Percentiles rank a stretch among this genome's conserved stretches.
Conservation (phyloP, 768 basidiomycete species). For the Pisolithus marmoratus region DNA sequence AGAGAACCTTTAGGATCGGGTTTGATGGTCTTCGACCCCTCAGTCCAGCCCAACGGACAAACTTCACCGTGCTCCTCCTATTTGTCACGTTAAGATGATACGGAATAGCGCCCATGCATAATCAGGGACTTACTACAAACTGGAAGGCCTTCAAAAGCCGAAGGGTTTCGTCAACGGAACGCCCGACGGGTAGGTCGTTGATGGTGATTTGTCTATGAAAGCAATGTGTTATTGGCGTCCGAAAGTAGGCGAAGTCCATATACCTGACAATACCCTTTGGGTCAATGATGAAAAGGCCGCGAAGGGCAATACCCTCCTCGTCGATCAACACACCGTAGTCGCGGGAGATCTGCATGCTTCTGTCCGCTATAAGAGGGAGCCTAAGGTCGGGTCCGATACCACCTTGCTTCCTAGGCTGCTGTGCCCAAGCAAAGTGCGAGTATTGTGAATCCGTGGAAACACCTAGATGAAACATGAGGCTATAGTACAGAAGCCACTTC, state of each 20-base stretch:
- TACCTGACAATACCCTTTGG: constrained; percentile 73
- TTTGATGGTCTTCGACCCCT: constrained; percentile 79
- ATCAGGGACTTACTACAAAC: constrained; percentile 53
- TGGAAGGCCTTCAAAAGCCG: constrained; percentile 94
- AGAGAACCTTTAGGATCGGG: constrained; percentile 65
- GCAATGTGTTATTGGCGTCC: neutral
- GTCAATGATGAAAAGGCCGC: constrained; percentile 84
- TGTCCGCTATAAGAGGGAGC: constrained; percentile 79
- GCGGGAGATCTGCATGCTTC: constrained; percentile 70
- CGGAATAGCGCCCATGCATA: neutral
- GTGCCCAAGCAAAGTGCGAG: constrained; percentile 84
- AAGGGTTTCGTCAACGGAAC: constrained; percentile 89
- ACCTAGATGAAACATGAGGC: constrained; percentile 29
- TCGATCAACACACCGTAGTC: constrained; percentile 88
- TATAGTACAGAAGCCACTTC: neutral
- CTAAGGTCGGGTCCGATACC: constrained; percentile 87
- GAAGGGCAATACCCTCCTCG: constrained; percentile 82
- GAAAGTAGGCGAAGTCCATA: constrained; percentile 10
- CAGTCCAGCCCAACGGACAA: constrained; percentile 87
- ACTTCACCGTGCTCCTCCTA: constrained; percentile 89
- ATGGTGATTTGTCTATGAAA: constrained; percentile 68
- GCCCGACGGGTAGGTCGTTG: constrained; percentile 93
- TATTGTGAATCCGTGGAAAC: constrained; percentile 89
- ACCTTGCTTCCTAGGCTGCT: constrained; percentile 75
- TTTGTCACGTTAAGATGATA: constrained; percentile 1